Conservation (phyloP, 306 rosid genomes). For the Castanospermum australe region DNA sequence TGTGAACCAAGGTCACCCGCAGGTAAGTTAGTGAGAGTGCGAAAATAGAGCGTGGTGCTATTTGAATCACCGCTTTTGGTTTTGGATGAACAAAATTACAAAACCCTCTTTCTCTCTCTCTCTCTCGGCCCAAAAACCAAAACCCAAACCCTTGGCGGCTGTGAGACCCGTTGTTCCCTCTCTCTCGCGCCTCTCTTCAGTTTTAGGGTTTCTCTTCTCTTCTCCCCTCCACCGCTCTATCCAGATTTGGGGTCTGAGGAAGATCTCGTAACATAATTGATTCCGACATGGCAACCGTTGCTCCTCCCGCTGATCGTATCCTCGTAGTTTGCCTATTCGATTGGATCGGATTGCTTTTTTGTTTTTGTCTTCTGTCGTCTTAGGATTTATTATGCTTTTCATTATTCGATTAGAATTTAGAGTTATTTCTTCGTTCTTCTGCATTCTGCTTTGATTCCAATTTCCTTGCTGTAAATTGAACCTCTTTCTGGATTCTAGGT, state of each 20-base stretch:
- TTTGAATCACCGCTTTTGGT: slow-evolving; percentile 99
- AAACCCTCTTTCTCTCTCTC: slow-evolving; percentile 88
- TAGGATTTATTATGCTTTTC: too few species aligned
- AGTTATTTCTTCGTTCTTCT: too few species aligned
- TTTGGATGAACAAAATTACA: slow-evolving; percentile 61
- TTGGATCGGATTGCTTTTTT: too few species aligned
- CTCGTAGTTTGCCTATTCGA: too few species aligned
- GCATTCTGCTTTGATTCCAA: too few species aligned
- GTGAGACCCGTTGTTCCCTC: slow-evolving; percentile 61
- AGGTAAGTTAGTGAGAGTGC: slow-evolving; percentile 30
- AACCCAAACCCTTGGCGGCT: slow-evolving; percentile 99
- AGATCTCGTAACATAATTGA: slow-evolving; percentile 53
- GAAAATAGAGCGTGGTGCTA: slow-evolving; percentile 69
- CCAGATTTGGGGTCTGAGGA: slow-evolving; percentile 35
- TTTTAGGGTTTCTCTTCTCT: slow-evolving; percentile 52
- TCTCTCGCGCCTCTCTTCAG: slow-evolving; percentile 4
- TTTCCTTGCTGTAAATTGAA: too few species aligned
- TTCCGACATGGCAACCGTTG: slow-evolving; percentile 84
- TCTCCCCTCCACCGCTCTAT: slow-evolving; percentile 21
- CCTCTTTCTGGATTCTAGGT: not conserved
- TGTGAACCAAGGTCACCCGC: slow-evolving; percentile 47
- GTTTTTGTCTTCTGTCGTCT: too few species aligned
- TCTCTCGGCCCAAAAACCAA: too few species aligned
- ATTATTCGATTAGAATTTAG: too few species aligned
- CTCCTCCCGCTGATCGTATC: slow-evolving; percentile 94